Percentiles rank a stretch among this genome's conserved stretches.
These are phyloP conservation scores for Quillaja saponaria DNA, from an alignment of 306 rosid species.

Conservation along the genomic window DNA sequence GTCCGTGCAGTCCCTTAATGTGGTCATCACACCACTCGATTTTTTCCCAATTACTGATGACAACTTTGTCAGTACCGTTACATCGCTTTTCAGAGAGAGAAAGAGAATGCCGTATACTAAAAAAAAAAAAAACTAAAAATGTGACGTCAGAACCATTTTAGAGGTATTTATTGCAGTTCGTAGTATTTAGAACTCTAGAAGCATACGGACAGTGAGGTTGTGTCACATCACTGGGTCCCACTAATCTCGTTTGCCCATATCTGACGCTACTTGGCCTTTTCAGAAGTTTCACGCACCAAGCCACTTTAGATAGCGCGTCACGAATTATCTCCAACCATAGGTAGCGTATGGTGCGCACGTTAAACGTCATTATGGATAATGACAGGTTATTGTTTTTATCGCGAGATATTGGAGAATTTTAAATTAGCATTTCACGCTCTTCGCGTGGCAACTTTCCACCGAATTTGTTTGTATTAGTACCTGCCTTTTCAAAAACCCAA, in stretches of 20 bases:
- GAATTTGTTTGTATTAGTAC: no score
- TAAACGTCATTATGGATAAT: conserved; percentile 17
- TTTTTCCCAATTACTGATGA: neutral
- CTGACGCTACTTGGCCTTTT: conserved; percentile 12
- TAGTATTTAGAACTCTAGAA: neutral
- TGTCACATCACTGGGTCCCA: conserved; percentile 4
- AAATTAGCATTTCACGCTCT: neutral
- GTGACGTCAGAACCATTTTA: no score
- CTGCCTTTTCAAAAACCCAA: neutral
- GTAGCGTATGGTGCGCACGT: conserved; percentile 28
- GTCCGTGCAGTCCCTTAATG: neutral
- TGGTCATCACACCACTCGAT: neutral
- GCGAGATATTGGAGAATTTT: neutral
- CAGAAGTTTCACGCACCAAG: neutral
- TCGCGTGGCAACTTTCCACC: conserved; percentile 10
- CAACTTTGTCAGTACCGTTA: conserved; percentile 11
- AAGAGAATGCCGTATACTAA: neutral
- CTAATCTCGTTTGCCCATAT: neutral
- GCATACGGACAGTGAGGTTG: neutral
- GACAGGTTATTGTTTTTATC: neutral
- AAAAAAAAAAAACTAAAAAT: no score
- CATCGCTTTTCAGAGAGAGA: conserved; percentile 1
- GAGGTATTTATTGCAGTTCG: no score
- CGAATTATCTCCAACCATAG: neutral
- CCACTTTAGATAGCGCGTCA: conserved; percentile 3